Evolutionary conservation across 2,329 filamentous ascomycete genomes (phyloP).

Genomic region (Metarhizium guizhouense): DNA sequence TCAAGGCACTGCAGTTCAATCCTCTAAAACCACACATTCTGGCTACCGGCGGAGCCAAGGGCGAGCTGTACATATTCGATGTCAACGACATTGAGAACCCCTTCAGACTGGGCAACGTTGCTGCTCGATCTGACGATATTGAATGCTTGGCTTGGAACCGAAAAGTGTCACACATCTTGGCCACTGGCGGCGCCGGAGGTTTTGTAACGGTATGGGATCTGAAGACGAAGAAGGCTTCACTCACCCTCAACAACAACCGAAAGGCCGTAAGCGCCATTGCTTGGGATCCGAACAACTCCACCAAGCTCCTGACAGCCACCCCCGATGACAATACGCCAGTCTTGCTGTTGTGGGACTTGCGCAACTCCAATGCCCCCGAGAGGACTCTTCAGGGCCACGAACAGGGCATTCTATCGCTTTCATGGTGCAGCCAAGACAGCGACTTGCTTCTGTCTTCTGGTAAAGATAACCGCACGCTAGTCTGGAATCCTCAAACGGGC

Average conservation of each 20-base stretch:
- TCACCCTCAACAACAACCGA: slow-evolving; percentile 90
- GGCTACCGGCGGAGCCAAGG: slow-evolving; percentile 86
- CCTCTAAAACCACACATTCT: slow-evolving; percentile 83
- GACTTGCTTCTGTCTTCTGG: slow-evolving; percentile 86
- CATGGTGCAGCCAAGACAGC: slow-evolving; percentile 89
- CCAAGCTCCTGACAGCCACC: slow-evolving; percentile 87
- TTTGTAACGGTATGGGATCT: slow-evolving; percentile 98
- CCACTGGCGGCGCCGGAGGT: slow-evolving; percentile 84
- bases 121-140: slow-evolving; percentile 86
- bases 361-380: slow-evolving; percentile 93
- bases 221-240: slow-evolving; percentile 93
- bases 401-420: slow-evolving; percentile 83
- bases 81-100: slow-evolving; percentile 82
- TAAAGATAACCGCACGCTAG: slow-evolving; percentile 90
- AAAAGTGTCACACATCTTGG: slow-evolving; percentile 92
- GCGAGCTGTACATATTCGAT: slow-evolving; percentile 94
- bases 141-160: slow-evolving; percentile 98
- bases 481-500: slow-evolving; percentile 94
- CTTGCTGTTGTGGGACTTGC: slow-evolving; percentile 87
- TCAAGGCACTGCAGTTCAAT: slow-evolving; percentile 96
- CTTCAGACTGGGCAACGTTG: slow-evolving; percentile 79
- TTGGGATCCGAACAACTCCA: slow-evolving; percentile 94
- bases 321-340: slow-evolving; percentile 81
- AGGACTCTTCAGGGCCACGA: slow-evolving; percentile 85
- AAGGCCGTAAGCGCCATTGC: slow-evolving; percentile 93